Conservation (phyloP, 441 rosid genomes). For the Erodium trifolium region DNA sequence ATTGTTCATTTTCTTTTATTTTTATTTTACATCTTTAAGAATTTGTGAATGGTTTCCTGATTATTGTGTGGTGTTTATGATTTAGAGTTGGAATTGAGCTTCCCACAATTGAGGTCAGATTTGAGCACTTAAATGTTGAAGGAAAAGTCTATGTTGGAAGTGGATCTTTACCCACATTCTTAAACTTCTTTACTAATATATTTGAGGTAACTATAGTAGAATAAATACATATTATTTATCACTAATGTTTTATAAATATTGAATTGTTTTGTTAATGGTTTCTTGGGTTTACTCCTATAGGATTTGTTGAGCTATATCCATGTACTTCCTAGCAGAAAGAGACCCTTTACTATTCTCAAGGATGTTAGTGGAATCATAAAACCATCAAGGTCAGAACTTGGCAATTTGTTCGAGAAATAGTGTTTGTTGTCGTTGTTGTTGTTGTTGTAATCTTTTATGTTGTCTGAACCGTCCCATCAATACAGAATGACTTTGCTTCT, state of each 20-base stretch:
- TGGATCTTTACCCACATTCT: slow-evolving; percentile 33
- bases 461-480: background rate
- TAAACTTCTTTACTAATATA: slow-evolving; percentile 25
- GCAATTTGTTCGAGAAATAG: background rate
- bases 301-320: slow-evolving; percentile 19
- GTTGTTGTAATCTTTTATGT: background rate
- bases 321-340: slow-evolving; percentile 47
- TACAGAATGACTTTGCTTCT: slow-evolving; percentile 45
- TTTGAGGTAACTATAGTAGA: slow-evolving; percentile 29
- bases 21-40: too few relatives aligned
- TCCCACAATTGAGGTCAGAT: slow-evolving; percentile 51
- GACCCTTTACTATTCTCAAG: slow-evolving; percentile 40
- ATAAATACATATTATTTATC: background rate
- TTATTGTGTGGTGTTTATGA: background rate
- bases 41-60: background rate
- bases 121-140: slow-evolving; percentile 33
- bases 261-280: background rate
- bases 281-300: background rate
- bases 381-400: slow-evolving; percentile 39
- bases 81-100: slow-evolving; percentile 35
- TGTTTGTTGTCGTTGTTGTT: background rate
- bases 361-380: slow-evolving; percentile 63
- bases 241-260: background rate
- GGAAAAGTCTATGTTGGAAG: slow-evolving; percentile 30
- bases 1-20: too few relatives aligned